Evolutionary conservation across 2,329 filamentous ascomycete genomes (phyloP).

Genomic region (Aspergillus hortae): DNA sequence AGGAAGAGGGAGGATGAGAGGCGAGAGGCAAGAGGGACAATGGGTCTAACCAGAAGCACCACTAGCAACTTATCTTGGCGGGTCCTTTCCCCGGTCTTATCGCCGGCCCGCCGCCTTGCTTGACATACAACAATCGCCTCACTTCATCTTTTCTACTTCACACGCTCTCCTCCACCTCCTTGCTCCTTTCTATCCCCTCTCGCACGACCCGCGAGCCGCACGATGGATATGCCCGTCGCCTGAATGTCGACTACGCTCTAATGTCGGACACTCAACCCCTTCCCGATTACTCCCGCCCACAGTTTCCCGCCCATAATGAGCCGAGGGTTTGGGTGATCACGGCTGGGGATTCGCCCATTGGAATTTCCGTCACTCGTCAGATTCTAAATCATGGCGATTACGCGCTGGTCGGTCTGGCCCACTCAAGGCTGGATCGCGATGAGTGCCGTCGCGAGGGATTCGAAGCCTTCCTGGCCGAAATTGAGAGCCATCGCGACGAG

Average conservation of each 20-base stretch:
- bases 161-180: neutral
- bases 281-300: constrained; percentile 33
- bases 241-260: constrained; percentile 20
- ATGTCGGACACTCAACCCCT: constrained; percentile 37
- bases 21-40: neutral
- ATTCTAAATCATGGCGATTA: constrained; percentile 89
- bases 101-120: neutral
- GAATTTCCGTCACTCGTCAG: constrained; percentile 74
- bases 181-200: neutral
- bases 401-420: constrained; percentile 78
- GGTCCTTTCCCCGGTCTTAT: constrained; percentile 1
- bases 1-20: constrained; percentile 1
- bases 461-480: constrained; percentile 67
- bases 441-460: constrained; percentile 74
- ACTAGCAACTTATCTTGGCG: neutral
- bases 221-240: constrained; percentile 26
- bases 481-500: constrained; percentile 59
- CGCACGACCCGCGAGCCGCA: constrained; percentile 10
- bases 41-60: neutral
- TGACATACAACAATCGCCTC: neutral
- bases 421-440: constrained; percentile 70
- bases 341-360: constrained; percentile 77
- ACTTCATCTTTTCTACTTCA: neutral
- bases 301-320: constrained; percentile 59
- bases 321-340: constrained; percentile 93